Base-by-base conservation (phyloP, 225 moss, liverwort and hornwort genomes). In the Anthoceros angustus region DNA sequence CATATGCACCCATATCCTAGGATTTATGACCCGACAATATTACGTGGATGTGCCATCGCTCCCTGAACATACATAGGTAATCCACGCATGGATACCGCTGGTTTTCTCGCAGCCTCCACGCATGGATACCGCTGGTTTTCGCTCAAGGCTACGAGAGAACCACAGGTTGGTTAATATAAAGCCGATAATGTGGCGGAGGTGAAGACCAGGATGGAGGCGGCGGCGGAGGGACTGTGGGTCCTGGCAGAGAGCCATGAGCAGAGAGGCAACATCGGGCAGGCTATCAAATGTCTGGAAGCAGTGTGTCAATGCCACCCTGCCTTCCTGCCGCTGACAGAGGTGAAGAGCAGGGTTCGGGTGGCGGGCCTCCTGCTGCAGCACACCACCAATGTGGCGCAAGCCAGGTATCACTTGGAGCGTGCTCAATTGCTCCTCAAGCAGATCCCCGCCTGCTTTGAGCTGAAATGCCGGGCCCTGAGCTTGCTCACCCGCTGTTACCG, bases 401-500 rank as follows among this genome's bases (percentile, higher is more conserved):
- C 98, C 65, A 98, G 89, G 81, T 73, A 80, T 72, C 98, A 98
- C 68, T 84, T 98, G 32, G 98, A 98, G 71, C 91, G 98, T 64
- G 98, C 92, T 78, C 91, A 91, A 69, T 66, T 76, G 66, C 70
- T 71, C 66, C 64, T 65, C 63, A 98, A 92, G 77, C 92, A 92
- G 73, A 87, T 98, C 42, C 92, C 98, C 23, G 82, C 89, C 25
- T 98, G 98, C 77, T 92, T 89, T 74, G 98, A 98, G 89, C 85
- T 98, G 43, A 92, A 98, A 70, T 92, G 87, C 64, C 78, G 98
- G 81, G 84, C 87, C 7, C 86, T 84, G 71, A 92, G 92, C 74
- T 67, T 92, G 84, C 72, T 98, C 65, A 92, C 87, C 72, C 82
- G 86, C 66, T 98, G 98, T 80, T 98, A 98, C 75, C 86, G 84